Evolutionary conservation across 2,329 filamentous ascomycete genomes (phyloP).

Genomic region (Aspergillus ibericus): DNA sequence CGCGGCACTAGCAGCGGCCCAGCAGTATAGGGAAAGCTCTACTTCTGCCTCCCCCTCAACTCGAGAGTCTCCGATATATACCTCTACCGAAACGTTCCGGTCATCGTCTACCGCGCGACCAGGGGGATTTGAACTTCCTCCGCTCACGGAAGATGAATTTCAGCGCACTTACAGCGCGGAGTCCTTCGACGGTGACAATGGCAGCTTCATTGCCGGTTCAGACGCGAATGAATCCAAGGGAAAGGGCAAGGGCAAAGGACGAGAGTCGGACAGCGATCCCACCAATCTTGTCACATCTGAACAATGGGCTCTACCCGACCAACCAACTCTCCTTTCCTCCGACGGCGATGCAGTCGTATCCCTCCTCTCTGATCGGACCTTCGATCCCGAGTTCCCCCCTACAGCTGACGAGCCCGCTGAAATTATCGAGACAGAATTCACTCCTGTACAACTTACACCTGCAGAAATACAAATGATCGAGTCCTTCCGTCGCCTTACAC

Average conservation of each 20-base stretch:
- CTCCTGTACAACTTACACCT: constrained; percentile 22
- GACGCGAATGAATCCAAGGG: not conserved
- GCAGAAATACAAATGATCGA: constrained; percentile 33
- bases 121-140: constrained; percentile 20
- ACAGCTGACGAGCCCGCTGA: constrained; percentile 27
- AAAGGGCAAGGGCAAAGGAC: constrained; percentile 20
- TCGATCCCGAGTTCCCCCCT: constrained; percentile 30
- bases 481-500: constrained; percentile 30
- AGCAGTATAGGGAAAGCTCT: constrained; percentile 15
- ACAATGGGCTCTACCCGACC: not conserved
- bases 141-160: constrained; percentile 26
- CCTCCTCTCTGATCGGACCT: constrained; percentile 38
- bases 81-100: constrained; percentile 24
- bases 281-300: not conserved
- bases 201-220: not conserved
- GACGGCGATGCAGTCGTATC: constrained; percentile 46
- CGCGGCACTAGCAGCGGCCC: constrained; percentile 21
- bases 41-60: constrained; percentile 12
- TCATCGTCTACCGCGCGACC: constrained; percentile 13
- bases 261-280: not conserved
- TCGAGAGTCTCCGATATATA: not conserved
- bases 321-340: constrained; percentile 14
- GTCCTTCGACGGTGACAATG: not conserved
- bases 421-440: constrained; percentile 22
- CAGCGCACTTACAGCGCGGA: constrained; percentile 16